Conservation (phyloP, 169 alveolate species). For the Babesia bovis region DNA sequence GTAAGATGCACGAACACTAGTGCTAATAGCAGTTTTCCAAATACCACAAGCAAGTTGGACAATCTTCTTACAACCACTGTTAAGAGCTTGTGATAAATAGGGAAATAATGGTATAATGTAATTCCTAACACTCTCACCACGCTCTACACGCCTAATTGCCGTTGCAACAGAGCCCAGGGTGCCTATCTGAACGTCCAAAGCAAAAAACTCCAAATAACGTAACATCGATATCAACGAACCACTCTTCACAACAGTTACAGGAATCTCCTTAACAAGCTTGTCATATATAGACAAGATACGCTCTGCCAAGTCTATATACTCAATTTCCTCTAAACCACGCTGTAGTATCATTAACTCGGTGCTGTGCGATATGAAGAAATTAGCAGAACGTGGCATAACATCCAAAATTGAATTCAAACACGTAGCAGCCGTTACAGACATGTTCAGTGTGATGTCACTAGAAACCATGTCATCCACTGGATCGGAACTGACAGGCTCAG, state of each 20-base stretch:
- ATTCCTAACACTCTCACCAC: constrained; percentile 21
- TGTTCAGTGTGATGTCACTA: constrained; percentile 36
- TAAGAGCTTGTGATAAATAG: constrained; percentile 14
- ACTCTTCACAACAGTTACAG: constrained; percentile 45
- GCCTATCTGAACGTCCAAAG: constrained; percentile 46
- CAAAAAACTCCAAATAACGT: constrained; percentile 55
- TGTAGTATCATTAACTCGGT: constrained; percentile 7
- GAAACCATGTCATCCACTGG: neutral
- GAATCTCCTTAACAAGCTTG: constrained; percentile 52
- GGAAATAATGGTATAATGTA: constrained; percentile 47
- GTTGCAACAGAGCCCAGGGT: constrained; percentile 26
- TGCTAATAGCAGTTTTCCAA: constrained; percentile 29
- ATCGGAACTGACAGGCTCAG: neutral
- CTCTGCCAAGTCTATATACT: constrained; percentile 65
- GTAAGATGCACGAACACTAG: neutral
- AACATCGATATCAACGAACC: constrained; percentile 41
- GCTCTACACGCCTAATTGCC: constrained; percentile 35
- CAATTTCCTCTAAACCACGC: constrained; percentile 22
- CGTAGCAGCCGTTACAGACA: constrained; percentile 43
- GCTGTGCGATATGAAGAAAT: constrained; percentile 43
- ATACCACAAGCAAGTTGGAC: constrained; percentile 30
- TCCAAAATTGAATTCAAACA: constrained; percentile 60
- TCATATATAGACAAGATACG: constrained; percentile 50
- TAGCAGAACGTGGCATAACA: constrained; percentile 42
- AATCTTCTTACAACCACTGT: constrained; percentile 42